Percentiles rank a stretch among this genome's conserved stretches.
These are phyloP conservation scores for Sugiyamaella floridensis DNA, from an alignment of 805 yeast genomes.

Conservation along the genomic window DNA sequence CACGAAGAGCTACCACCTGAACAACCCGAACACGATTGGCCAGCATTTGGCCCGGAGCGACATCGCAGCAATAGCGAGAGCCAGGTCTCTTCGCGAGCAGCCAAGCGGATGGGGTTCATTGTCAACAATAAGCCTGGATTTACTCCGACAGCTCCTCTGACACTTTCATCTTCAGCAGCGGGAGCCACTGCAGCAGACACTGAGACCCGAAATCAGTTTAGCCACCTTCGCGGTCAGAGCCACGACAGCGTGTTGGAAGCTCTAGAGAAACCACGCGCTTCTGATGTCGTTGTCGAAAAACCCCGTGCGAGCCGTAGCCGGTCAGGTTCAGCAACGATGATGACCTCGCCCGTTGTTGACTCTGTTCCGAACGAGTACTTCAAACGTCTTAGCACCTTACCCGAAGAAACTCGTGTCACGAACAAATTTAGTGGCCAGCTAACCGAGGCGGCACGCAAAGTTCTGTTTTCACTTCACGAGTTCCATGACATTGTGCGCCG, in stretches of 20 bases:
- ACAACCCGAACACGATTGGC: neutral
- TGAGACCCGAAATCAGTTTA: neutral
- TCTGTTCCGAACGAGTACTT: slow-evolving; percentile 43
- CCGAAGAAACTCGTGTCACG: slow-evolving; percentile 36
- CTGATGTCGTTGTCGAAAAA: neutral
- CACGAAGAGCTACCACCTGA: neutral
- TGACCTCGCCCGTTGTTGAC: slow-evolving; percentile 12
- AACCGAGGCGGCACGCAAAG: slow-evolving; percentile 49
- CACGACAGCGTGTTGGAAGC: slow-evolving; percentile 6
- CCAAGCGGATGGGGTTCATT: slow-evolving; percentile 71
- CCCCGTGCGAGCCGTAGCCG: slow-evolving; percentile 1
- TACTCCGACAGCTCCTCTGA: neutral
- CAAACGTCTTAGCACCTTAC: slow-evolving; percentile 56
- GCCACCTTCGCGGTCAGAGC: slow-evolving; percentile 2
- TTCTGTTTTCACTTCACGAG: slow-evolving; percentile 57
- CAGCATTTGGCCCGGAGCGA: slow-evolving; percentile 26
- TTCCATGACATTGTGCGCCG: slow-evolving; percentile 36
- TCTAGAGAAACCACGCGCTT: neutral
- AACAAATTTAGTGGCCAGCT: slow-evolving; percentile 18
- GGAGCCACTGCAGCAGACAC: neutral
- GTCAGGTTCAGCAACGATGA: neutral
- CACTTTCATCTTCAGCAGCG: slow-evolving; percentile 1
- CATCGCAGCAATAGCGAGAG: slow-evolving; percentile 37
- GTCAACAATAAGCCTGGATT: slow-evolving; percentile 33
- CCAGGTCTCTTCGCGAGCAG: slow-evolving; percentile 52